Conservation (phyloP, 108 stramenopile genomes). For the Bacterosira constricta region DNA sequence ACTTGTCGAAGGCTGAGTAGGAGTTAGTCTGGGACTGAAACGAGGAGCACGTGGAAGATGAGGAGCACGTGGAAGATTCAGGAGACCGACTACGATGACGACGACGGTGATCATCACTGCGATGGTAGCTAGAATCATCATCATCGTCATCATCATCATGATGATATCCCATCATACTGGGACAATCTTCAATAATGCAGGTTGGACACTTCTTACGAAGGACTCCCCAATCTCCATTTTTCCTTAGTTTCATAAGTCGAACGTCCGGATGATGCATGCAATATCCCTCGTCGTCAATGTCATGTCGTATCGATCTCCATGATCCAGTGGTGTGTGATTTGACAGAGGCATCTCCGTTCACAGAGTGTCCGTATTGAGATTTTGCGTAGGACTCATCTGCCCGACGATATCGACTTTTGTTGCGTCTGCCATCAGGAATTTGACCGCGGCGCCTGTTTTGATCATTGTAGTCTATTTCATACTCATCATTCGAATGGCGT, state of each 20-base stretch:
- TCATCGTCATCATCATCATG: neutral
- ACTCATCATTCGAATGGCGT: neutral
- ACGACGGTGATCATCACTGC: no score
- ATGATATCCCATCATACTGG: neutral
- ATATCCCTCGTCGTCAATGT: conserved; percentile 6
- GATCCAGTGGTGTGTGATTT: neutral
- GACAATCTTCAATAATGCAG: neutral
- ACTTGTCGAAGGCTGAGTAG: neutral
- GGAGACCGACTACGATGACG: neutral
- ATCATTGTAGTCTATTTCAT: neutral
- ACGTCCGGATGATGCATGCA: conserved; percentile 3
- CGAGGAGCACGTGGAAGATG: neutral
- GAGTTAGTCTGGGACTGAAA: no score
- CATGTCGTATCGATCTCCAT: neutral
- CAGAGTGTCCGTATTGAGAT: no score
- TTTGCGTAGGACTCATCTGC: no score
- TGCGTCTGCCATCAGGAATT: no score
- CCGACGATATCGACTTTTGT: no score
- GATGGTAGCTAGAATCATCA: no score
- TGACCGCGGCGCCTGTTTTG: no score
- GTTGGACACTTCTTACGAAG: neutral
- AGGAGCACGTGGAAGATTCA: neutral
- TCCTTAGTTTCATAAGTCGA: neutral
- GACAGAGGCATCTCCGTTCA: neutral
- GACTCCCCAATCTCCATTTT: neutral